Conservation (phyloP, 1,139 yeast species). For the Ashbya aceris region DNA sequence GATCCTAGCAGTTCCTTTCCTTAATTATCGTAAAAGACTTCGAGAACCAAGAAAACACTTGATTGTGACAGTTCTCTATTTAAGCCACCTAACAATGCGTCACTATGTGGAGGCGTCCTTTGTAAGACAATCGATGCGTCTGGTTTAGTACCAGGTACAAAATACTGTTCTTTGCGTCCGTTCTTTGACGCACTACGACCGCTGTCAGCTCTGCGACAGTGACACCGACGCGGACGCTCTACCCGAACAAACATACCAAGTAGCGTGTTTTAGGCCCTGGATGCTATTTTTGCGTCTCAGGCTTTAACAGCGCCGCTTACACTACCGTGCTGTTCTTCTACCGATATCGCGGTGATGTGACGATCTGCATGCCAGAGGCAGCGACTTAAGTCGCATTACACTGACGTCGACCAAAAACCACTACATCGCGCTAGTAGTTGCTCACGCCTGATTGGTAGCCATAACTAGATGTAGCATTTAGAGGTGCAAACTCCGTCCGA, state of each 20-base stretch:
- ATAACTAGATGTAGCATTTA: too few relatives aligned
- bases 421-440: too few relatives aligned
- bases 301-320: too few relatives aligned
- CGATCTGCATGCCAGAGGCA: too few relatives aligned
- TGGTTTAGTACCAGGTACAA: constrained; percentile 1
- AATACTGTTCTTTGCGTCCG: constrained; percentile 4
- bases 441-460: too few relatives aligned
- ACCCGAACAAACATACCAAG: background rate
- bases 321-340: too few relatives aligned
- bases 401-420: too few relatives aligned
- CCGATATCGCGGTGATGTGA: too few relatives aligned
- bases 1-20: constrained; percentile 2
- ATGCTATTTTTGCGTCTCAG: background rate
- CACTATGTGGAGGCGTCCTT: background rate
- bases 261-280: background rate
- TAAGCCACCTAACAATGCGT: constrained; percentile 2
- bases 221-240: background rate
- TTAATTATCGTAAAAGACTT: background rate
- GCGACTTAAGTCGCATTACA: too few relatives aligned
- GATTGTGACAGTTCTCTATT: constrained; percentile 3
- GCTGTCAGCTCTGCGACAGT: constrained; percentile 1
- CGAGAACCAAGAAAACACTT: constrained; percentile 1
- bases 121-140: background rate
- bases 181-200: background rate
- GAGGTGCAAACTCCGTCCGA: too few relatives aligned